Conservation (phyloP, 441 rosid species). For the Bruguiera hainesii region DNA sequence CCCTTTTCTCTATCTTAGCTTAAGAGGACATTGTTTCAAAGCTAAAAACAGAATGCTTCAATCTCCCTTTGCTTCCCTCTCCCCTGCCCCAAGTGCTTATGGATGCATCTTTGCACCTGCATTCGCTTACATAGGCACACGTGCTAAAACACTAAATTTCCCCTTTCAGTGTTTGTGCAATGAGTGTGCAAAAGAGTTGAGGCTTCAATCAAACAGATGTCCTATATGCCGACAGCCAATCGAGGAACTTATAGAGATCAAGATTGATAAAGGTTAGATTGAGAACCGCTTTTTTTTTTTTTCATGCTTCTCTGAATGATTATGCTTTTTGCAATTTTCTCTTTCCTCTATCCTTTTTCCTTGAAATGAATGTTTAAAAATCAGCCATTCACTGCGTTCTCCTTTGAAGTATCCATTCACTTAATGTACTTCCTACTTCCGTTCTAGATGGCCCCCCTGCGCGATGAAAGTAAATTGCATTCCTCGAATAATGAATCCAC, state of each 20-base stretch:
- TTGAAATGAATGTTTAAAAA: too few relatives aligned
- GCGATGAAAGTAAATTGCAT: background rate
- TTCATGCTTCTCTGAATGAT: background rate
- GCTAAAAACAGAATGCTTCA: too few relatives aligned
- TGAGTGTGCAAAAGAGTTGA: conserved; percentile 68
- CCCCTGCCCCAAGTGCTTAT: too few relatives aligned
- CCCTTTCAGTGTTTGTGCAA: conserved; percentile 76
- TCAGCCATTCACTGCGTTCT: too few relatives aligned
- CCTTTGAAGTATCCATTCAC: too few relatives aligned
- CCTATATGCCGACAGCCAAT: conserved; percentile 84
- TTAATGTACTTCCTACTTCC: background rate
- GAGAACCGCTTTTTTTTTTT: background rate
- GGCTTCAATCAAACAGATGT: conserved; percentile 64
- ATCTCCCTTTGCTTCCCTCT: too few relatives aligned
- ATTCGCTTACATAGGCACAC: too few relatives aligned
- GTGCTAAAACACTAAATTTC: background rate
- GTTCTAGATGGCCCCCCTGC: background rate
- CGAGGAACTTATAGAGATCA: conserved; percentile 73
- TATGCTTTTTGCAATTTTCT: background rate
- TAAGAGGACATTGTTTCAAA: too few relatives aligned
- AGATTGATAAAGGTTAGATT: conserved; percentile 35
- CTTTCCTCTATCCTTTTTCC: too few relatives aligned
- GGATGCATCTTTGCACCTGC: too few relatives aligned
- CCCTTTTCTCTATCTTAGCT: too few relatives aligned
- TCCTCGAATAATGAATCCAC: background rate